phyloP scores from a whole-genome alignment of 2,329 filamentous ascomycete species.

The Sarocladiaceae sp. region DNA sequence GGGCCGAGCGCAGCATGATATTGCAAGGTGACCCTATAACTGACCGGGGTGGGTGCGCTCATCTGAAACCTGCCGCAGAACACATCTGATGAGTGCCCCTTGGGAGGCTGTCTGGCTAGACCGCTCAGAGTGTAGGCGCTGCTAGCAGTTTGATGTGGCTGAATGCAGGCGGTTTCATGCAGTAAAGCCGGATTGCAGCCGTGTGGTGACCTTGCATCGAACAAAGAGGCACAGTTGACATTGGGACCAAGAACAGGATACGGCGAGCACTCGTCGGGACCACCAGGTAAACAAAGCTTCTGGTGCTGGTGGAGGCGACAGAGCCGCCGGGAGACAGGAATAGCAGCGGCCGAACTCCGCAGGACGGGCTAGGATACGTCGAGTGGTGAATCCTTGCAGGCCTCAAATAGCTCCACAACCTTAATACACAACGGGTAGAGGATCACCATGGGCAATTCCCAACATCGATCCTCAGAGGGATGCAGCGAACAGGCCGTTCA shows the following conservation, averaged over 20 bases:
- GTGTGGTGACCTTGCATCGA: not conserved
- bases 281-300: no score
- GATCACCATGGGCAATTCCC: not conserved
- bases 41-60: not conserved
- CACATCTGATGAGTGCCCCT: not conserved
- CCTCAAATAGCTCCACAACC: not conserved
- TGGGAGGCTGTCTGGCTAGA: no score
- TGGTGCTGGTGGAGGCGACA: no score
- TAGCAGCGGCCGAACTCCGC: not conserved
- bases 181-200: not conserved
- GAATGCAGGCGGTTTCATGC: constrained; percentile 1
- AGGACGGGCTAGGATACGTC: not conserved
- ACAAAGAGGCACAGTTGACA: not conserved
- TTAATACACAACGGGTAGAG: not conserved
- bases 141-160: not conserved
- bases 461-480: not conserved
- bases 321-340: not conserved
- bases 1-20: no score
- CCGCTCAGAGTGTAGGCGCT: not conserved
- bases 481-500: not conserved
- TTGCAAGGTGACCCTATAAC: not conserved
- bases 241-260: no score
- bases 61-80: constrained; percentile 9
- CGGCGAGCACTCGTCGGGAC: no score
- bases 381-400: no score